phyloP scores from a whole-genome alignment of 768 basidiomycete genomes.

The Tremella fuciformis region DNA sequence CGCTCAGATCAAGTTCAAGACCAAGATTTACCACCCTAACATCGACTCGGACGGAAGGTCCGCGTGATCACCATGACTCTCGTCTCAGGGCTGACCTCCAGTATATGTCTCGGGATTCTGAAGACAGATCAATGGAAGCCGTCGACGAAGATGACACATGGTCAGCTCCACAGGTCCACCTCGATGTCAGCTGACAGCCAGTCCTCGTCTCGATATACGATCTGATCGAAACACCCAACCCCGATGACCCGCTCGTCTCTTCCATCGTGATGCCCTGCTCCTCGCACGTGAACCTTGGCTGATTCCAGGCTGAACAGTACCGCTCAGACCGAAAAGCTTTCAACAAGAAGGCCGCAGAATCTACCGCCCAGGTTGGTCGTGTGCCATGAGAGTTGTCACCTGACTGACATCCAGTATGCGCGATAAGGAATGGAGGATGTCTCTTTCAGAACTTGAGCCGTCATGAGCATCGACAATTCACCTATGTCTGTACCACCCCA shows the following conservation, averaged over 20 bases:
- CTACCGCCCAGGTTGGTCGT: conserved; percentile 30
- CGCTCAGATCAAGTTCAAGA: conserved; percentile 48
- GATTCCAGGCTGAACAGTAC: conserved; percentile 43
- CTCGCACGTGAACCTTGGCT: not conserved
- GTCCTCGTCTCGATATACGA: conserved; percentile 50
- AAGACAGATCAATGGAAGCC: conserved; percentile 54
- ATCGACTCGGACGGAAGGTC: conserved; percentile 53
- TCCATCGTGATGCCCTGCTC: conserved; percentile 36
- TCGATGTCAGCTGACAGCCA: conserved; percentile 11
- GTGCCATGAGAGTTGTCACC: too few species aligned
- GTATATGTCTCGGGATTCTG: conserved; percentile 52
- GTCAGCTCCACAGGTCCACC: conserved; percentile 18
- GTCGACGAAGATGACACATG: conserved; percentile 49
- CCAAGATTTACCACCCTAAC: conserved; percentile 52
- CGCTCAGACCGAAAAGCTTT: conserved; percentile 39
- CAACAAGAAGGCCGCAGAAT: conserved; percentile 43
- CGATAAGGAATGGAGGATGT: too few species aligned
- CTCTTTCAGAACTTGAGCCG: too few species aligned
- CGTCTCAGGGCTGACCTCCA: conserved; percentile 12
- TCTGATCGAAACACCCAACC: conserved; percentile 49
- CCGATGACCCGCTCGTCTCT: conserved; percentile 52
- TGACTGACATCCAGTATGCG: too few species aligned
- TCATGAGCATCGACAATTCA: too few species aligned
- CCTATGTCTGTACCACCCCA: too few species aligned
- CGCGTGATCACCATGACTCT: conserved; percentile 11